Evolutionary conservation across 179 eudicot species (phyloP).

Genomic region (Vitellaria paradoxa): DNA sequence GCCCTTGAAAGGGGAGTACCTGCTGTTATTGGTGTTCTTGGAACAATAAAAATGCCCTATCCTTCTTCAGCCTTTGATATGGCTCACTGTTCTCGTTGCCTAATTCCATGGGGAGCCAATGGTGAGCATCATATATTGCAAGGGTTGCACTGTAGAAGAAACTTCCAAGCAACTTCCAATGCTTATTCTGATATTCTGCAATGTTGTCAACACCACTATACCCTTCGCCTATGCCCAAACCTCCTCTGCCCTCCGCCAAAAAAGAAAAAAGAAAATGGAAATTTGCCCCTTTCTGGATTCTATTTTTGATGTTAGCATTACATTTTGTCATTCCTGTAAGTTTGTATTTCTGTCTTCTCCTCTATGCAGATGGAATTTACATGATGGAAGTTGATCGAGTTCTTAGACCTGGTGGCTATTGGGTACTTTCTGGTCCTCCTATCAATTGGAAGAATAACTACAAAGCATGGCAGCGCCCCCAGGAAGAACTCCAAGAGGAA

Average conservation of each 20-base stretch:
- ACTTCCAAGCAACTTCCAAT: background rate
- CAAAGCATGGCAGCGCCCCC: slow-evolving; percentile 67
- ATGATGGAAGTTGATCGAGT: slow-evolving; percentile 88
- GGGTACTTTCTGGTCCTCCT: slow-evolving; percentile 88
- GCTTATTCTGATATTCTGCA: background rate
- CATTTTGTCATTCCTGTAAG: background rate
- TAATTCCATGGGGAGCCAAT: slow-evolving; percentile 73
- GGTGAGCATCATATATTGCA: slow-evolving; percentile 37
- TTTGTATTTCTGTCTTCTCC: background rate
- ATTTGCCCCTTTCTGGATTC: background rate
- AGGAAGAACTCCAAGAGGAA: slow-evolving; percentile 65
- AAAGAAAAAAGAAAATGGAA: background rate
- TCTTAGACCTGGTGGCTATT: slow-evolving; percentile 81
- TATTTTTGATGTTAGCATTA: background rate
- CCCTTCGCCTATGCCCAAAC: too few relatives aligned
- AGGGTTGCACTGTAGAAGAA: background rate
- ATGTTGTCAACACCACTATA: too few relatives aligned
- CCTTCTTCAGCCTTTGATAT: slow-evolving; percentile 77
- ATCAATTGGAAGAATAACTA: slow-evolving; percentile 69
- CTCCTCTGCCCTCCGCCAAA: too few relatives aligned
- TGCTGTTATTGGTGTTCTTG: slow-evolving; percentile 80
- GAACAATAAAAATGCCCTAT: slow-evolving; percentile 68
- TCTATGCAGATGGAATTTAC: slow-evolving; percentile 58
- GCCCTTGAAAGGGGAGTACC: slow-evolving; percentile 87
- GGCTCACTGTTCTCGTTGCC: slow-evolving; percentile 87